Conservation (phyloP, 768 basidiomycete species). For the Baorangia bicolor region DNA sequence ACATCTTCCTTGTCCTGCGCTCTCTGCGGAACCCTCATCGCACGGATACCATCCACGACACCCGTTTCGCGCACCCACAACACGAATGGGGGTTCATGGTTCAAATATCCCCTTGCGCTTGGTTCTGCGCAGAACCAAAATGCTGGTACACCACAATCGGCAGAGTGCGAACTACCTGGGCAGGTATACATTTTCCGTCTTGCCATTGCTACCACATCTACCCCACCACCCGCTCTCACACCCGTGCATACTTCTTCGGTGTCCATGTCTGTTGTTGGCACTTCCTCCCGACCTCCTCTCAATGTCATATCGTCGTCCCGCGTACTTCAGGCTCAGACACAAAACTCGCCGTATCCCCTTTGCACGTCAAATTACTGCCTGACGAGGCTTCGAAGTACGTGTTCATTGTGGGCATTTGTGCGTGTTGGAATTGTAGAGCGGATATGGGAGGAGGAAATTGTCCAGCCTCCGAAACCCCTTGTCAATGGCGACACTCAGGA, state of each 20-base stretch:
- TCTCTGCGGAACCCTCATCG: conserved; percentile 64
- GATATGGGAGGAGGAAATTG: conserved; percentile 82
- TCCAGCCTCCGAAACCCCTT: conserved; percentile 32
- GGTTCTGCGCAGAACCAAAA: conserved; percentile 27
- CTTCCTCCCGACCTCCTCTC: conserved; percentile 17
- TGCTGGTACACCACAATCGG: conserved; percentile 32
- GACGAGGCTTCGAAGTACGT: conserved; percentile 77
- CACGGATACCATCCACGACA: conserved; percentile 41
- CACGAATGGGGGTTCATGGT: conserved; percentile 54
- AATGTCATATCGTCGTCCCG: conserved; percentile 47
- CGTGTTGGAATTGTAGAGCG: conserved; percentile 79
- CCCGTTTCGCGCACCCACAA: conserved; percentile 34
- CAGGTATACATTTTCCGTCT: conserved; percentile 73
- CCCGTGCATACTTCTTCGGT: conserved; percentile 27
- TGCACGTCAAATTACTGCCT: conserved; percentile 88
- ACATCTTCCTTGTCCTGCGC: conserved; percentile 62
- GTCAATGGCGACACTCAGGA: conserved; percentile 9
- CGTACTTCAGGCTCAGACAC: conserved; percentile 21
- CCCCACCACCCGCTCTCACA: conserved; percentile 22
- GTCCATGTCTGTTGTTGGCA: conserved; percentile 33
- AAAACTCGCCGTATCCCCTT: conserved; percentile 54
- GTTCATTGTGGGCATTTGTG: conserved; percentile 87
- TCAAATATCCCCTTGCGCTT: conserved; percentile 51
- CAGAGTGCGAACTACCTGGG: conserved; percentile 31
- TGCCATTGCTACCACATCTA: conserved; percentile 29